A percentile compares a stretch with the other conserved stretches of the same genome.
These are phyloP conservation scores for Nyctanthes arbortristis DNA, from an alignment of 257 asterid genomes.

Conservation along the genomic window DNA sequence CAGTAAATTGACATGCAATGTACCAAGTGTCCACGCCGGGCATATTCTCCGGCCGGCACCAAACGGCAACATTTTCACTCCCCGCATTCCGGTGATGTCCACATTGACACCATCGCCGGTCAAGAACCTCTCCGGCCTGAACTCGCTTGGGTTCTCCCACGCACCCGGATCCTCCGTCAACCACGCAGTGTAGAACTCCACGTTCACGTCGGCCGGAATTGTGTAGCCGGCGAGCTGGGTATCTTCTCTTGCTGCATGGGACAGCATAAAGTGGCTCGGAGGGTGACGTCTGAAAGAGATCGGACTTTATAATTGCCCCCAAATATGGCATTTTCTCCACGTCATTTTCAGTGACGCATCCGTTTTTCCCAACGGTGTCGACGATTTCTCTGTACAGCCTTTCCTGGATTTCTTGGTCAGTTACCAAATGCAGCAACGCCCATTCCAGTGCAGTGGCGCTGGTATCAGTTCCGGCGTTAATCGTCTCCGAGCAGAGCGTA, in stretches of 20 bases:
- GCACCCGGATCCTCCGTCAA: slow-evolving; percentile 70
- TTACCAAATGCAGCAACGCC: slow-evolving; percentile 76
- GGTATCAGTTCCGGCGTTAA: slow-evolving; percentile 94
- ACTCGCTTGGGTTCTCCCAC: slow-evolving; percentile 73
- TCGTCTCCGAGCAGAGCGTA: slow-evolving; percentile 81
- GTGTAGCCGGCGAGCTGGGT: slow-evolving; percentile 81
- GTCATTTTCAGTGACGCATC: slow-evolving; percentile 49
- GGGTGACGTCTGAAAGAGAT: slow-evolving; percentile 84
- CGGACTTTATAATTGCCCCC: slow-evolving; percentile 75
- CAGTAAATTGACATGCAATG: slow-evolving; percentile 62
- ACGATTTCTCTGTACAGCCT: slow-evolving; percentile 66
- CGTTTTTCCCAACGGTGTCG: slow-evolving; percentile 58
- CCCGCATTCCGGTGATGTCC: slow-evolving; percentile 82
- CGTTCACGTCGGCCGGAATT: slow-evolving; percentile 69
- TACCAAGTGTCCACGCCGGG: slow-evolving; percentile 92
- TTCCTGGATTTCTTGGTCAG: slow-evolving; percentile 73
- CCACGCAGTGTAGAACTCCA: slow-evolving; percentile 93
- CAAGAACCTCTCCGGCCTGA: slow-evolving; percentile 81
- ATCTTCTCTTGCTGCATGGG: slow-evolving; percentile 70
- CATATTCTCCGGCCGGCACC: slow-evolving; percentile 95
- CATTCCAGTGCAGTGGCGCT: slow-evolving; percentile 90
- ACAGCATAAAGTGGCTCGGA: slow-evolving; percentile 84
- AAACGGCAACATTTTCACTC: slow-evolving; percentile 87
- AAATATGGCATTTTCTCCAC: slow-evolving; percentile 85
- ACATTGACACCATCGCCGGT: slow-evolving; percentile 83